These are phyloP conservation scores for Protomyces pachydermus DNA, from an alignment of 1,139 yeast species.

Conservation along the genomic window DNA sequence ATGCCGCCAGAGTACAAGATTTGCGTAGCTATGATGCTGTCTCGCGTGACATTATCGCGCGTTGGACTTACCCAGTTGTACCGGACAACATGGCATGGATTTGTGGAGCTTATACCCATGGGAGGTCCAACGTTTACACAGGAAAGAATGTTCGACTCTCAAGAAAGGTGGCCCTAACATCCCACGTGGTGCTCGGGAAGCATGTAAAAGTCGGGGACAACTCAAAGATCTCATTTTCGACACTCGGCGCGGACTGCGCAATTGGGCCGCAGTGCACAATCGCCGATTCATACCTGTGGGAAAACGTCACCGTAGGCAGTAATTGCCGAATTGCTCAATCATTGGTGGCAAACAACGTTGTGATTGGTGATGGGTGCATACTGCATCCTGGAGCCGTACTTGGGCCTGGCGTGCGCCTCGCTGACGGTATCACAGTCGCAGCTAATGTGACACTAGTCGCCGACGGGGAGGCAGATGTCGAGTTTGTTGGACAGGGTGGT, in stretches of 20 bases:
- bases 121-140: conserved; percentile 79
- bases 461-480: conserved; percentile 36
- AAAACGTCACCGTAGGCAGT: conserved; percentile 67
- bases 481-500: conserved; percentile 41
- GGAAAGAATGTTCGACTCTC: conserved; percentile 75
- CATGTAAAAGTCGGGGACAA: conserved; percentile 50
- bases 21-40: conserved; percentile 90
- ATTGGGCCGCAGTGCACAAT: conserved; percentile 74
- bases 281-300: conserved; percentile 80
- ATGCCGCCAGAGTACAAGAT: conserved; percentile 91
- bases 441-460: conserved; percentile 34
- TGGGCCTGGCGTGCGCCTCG: conserved; percentile 68
- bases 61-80: conserved; percentile 89
- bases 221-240: conserved; percentile 55
- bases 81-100: conserved; percentile 76
- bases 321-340: conserved; percentile 54
- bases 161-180: conserved; percentile 87
- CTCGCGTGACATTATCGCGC: conserved; percentile 72
- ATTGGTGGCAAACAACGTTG: conserved; percentile 62
- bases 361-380: conserved; percentile 49
- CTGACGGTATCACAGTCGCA: conserved; percentile 38
- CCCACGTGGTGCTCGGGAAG: conserved; percentile 60
- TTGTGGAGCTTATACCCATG: conserved; percentile 70
- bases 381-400: conserved; percentile 71
- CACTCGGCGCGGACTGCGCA: conserved; percentile 76